Evolutionary conservation across 2,329 filamentous ascomycete genomes (phyloP).

Genomic region (Scedosporium apiospermum): DNA sequence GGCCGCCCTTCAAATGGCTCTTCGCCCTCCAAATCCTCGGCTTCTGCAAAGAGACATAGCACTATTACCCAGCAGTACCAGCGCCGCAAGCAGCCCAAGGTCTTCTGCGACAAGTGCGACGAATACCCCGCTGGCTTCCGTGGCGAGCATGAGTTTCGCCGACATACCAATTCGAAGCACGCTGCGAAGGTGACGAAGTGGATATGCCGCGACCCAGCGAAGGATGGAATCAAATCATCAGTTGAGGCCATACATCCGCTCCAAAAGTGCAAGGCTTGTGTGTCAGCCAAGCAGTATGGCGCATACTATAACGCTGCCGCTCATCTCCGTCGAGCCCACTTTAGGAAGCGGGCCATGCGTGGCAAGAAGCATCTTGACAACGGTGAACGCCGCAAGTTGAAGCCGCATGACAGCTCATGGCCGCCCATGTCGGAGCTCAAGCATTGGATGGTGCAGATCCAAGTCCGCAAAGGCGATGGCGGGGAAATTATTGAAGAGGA

Average conservation of each 20-base stretch:
- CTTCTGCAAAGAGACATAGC: conserved; percentile 24
- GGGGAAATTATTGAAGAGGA: background rate
- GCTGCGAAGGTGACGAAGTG: conserved; percentile 42
- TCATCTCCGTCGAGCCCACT: conserved; percentile 80
- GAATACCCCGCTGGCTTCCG: conserved; percentile 72
- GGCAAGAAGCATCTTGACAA: conserved; percentile 22
- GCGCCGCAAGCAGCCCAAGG: conserved; percentile 61
- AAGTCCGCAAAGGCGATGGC: conserved; percentile 19
- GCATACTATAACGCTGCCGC: conserved; percentile 94
- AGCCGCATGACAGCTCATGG: conserved; percentile 24
- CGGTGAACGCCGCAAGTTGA: conserved; percentile 14
- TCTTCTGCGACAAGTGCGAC: conserved; percentile 60
- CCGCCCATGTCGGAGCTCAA: conserved; percentile 48
- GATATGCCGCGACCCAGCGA: conserved; percentile 44
- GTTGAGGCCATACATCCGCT: conserved; percentile 28
- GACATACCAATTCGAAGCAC: conserved; percentile 61
- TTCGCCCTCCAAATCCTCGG: background rate
- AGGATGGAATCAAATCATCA: background rate
- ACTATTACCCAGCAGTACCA: conserved; percentile 26
- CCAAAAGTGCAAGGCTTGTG: conserved; percentile 75
- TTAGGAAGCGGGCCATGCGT: conserved; percentile 53
- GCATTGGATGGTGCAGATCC: conserved; percentile 49
- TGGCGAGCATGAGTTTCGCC: conserved; percentile 71
- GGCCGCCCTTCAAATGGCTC: background rate
- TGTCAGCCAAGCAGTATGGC: conserved; percentile 67